Percentiles rank a stretch among this genome's conserved stretches.
Conservation (phyloP, 306 rosid species). For the Prosopis cineraria region DNA sequence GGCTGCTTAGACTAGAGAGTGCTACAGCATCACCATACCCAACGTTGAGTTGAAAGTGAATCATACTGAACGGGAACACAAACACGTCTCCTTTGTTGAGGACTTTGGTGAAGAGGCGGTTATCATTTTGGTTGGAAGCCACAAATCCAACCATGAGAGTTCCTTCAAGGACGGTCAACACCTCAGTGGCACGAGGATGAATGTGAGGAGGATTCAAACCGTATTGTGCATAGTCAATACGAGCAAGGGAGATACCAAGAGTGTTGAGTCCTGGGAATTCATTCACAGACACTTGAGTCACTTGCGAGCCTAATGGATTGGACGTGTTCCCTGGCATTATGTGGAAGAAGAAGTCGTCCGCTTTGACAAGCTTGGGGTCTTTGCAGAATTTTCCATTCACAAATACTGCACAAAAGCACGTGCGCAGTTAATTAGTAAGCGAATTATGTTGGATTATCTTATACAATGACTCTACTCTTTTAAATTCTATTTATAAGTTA, state of each 20-base stretch:
- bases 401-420: slow-evolving; percentile 15
- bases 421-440: too few relatives aligned
- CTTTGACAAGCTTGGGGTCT: slow-evolving; percentile 22
- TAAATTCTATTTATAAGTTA: too few relatives aligned
- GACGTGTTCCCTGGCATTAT: slow-evolving; percentile 30
- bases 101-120: slow-evolving; percentile 36
- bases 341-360: slow-evolving; percentile 33
- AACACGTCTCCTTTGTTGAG: slow-evolving; percentile 40
- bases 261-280: slow-evolving; percentile 38
- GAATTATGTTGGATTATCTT: too few relatives aligned
- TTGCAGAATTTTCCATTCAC: slow-evolving; percentile 45
- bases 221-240: too few relatives aligned
- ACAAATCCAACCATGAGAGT: slow-evolving; percentile 40
- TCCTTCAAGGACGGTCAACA: slow-evolving; percentile 35
- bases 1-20: too few relatives aligned
- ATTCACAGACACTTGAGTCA: slow-evolving; percentile 28
- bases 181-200: slow-evolving; percentile 39
- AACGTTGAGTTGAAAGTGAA: too few relatives aligned
- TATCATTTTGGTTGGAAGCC: slow-evolving; percentile 25
- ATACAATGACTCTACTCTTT: too few relatives aligned
- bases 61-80: slow-evolving; percentile 37
- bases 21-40: too few relatives aligned
- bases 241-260: too few relatives aligned
- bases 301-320: slow-evolving; percentile 35
- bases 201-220: too few relatives aligned